These are phyloP conservation scores for Durio zibethinus DNA, from an alignment of 345 rosid genomes.

Conservation along the genomic window DNA sequence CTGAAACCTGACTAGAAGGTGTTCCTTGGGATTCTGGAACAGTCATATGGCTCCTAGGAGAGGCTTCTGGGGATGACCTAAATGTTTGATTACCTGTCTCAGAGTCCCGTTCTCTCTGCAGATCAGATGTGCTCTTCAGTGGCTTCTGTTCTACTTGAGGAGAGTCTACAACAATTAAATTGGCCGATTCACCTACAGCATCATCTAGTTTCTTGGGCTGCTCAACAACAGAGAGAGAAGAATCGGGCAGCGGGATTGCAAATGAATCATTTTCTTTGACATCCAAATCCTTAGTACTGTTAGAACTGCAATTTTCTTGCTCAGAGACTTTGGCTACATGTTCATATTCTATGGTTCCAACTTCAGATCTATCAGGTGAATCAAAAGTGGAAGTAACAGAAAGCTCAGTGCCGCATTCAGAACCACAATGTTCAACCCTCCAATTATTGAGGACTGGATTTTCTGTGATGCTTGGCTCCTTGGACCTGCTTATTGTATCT, in stretches of 20 bases:
- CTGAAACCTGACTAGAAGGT: conserved; percentile 78
- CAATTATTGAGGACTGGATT: conserved; percentile 10
- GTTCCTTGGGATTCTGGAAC: conserved; percentile 77
- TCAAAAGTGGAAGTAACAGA: conserved; percentile 89
- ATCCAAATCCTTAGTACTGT: conserved; percentile 25
- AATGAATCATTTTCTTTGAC: conserved; percentile 35
- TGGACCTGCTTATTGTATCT: conserved; percentile 14
- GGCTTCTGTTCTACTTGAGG: conserved; percentile 30
- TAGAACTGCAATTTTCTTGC: conserved; percentile 29
- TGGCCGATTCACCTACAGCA: conserved; percentile 29
- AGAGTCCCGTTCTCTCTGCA: conserved; percentile 27
- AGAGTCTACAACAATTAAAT: conserved; percentile 28
- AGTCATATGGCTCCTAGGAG: conserved; percentile 57
- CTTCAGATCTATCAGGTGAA: conserved; percentile 68
- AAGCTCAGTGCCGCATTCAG: conserved; percentile 91
- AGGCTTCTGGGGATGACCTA: conserved; percentile 53
- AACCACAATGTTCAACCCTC: conserved; percentile 46
- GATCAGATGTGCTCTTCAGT: conserved; percentile 37
- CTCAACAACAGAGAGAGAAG: conserved; percentile 20
- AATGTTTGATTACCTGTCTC: conserved; percentile 40
- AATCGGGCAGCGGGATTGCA: conserved; percentile 21
- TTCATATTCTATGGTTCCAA: conserved; percentile 39
- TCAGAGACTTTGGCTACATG: conserved; percentile 39
- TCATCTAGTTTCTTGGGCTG: conserved; percentile 34
- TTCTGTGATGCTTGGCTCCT: not conserved